phyloP scores from a whole-genome alignment of 148 eudicot species.

The Camellia japonica region DNA sequence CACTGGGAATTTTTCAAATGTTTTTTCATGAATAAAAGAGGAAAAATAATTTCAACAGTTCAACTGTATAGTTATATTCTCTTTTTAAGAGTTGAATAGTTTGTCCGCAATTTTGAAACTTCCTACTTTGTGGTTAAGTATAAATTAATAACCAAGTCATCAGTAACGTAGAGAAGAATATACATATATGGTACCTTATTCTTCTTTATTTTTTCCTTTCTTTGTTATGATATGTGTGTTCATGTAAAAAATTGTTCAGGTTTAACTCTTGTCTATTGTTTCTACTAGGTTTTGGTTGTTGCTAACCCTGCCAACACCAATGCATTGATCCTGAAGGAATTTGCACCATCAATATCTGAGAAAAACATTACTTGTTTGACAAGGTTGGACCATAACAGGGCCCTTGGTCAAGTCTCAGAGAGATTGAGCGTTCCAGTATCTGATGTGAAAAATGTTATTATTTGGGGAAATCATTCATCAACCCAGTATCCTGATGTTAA shows the following conservation, averaged over 20 bases:
- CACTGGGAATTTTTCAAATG: background rate
- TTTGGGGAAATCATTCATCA: slow-evolving; percentile 99
- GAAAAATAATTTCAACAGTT: background rate
- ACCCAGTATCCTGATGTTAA: slow-evolving; percentile 96
- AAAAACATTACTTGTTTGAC: slow-evolving; percentile 87
- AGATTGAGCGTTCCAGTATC: slow-evolving; percentile 76
- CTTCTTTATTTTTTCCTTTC: background rate
- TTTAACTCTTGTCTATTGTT: background rate
- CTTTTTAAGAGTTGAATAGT: background rate
- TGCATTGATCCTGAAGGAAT: slow-evolving; percentile 94
- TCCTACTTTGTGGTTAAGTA: background rate
- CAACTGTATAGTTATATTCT: background rate
- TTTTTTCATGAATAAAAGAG: background rate
- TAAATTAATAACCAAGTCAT: background rate
- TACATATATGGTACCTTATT: background rate
- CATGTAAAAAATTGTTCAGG: background rate
- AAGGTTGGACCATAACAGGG: slow-evolving; percentile 97
- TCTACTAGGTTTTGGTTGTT: slow-evolving; percentile 85
- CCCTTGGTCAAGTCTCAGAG: slow-evolving; percentile 97
- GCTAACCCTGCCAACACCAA: slow-evolving; percentile 99
- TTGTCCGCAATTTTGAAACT: background rate
- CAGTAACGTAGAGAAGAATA: background rate
- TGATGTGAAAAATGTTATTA: slow-evolving; percentile 93
- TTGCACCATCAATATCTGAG: slow-evolving; percentile 95
- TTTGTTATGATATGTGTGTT: background rate